phyloP scores from a whole-genome alignment of 495 filamentous ascomycete genomes.

The Penicillium coffeae region DNA sequence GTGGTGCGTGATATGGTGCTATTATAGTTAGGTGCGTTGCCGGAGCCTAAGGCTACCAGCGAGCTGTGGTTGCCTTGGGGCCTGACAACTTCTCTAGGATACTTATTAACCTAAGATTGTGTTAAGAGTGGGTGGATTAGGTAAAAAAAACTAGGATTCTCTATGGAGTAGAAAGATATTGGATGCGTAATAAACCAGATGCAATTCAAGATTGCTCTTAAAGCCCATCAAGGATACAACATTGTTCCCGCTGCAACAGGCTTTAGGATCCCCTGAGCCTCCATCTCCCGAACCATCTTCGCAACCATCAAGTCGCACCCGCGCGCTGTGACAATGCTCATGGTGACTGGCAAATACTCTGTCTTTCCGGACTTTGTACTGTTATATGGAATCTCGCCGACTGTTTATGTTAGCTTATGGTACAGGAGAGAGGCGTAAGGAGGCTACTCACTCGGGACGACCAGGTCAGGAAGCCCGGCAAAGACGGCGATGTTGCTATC shows the following conservation, averaged over 20 bases:
- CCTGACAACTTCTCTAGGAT: too few relatives aligned
- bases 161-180: too few relatives aligned
- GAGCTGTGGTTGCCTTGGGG: too few relatives aligned
- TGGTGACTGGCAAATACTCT: conserved; percentile 56
- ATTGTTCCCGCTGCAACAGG: conserved; percentile 39
- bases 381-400: conserved; percentile 51
- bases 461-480: background rate
- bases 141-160: too few relatives aligned
- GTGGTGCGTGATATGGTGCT: too few relatives aligned
- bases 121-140: too few relatives aligned
- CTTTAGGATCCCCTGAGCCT: conserved; percentile 46
- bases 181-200: too few relatives aligned
- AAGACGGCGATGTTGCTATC: background rate
- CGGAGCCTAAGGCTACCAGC: too few relatives aligned
- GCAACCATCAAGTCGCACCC: conserved; percentile 62
- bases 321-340: conserved; percentile 55
- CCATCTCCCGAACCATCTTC: conserved; percentile 49
- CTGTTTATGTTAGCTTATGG: conserved; percentile 26
- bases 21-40: too few relatives aligned
- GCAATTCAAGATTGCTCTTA: too few relatives aligned
- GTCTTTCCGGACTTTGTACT: conserved; percentile 20
- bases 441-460: conserved; percentile 9
- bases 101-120: too few relatives aligned
- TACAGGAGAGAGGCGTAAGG: background rate
- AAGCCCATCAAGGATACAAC: too few relatives aligned